Base-by-base conservation (phyloP, 2,329 filamentous ascomycete genomes). In the Periconia digitata region DNA sequence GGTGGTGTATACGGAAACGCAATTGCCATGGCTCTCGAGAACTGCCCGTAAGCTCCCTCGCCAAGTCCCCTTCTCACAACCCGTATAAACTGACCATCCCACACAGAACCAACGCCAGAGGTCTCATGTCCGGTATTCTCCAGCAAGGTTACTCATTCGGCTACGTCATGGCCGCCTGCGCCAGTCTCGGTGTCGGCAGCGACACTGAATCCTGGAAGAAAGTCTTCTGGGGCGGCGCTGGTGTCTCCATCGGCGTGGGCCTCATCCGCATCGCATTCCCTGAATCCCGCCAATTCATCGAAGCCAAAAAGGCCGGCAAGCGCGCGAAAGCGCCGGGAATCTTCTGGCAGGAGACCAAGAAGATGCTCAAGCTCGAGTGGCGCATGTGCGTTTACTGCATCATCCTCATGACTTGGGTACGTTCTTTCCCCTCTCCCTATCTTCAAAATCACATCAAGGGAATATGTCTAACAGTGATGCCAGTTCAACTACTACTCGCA, bases 71-170 rank as follows among this genome's bases (percentile, higher is more conserved):
- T n/a, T 17, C 6, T 23, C 17, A 3, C n/a, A 7, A 4, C 70
- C 75, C 6, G 18, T 17, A 34, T 5, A 42, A 42, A 15, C 54
- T 66, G 55, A 63, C 24, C 35, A 23, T 13, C 7, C 1, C 38
- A 40, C n/a, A n/a, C 18, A 70, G 66, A 39, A 54, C 59, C 48
- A 83, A 88, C 47, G 85, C 88, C 7, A 80, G 89, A 66, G 90
- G 90, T 58, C 76, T 94, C 32, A 89, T 94, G 81, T 89, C 85
- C 13, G 90, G 89, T 45, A 87, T 94, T 43, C 73, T 92, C 16
- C 90, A 94, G 62, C 88, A 91, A 69, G 90, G 89, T 2, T 92
- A 91, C 66, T 86, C 86, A 0, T 80, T 91, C 54, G 89, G 89
- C 24, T 92, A 92, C 63, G 83, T 94, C 35, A 78, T 90, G 53